A percentile compares a stretch with the other conserved stretches of the same genome.
Conservation (phyloP, 2,329 filamentous ascomycete species). For the Scortechinia acanthostroma region DNA sequence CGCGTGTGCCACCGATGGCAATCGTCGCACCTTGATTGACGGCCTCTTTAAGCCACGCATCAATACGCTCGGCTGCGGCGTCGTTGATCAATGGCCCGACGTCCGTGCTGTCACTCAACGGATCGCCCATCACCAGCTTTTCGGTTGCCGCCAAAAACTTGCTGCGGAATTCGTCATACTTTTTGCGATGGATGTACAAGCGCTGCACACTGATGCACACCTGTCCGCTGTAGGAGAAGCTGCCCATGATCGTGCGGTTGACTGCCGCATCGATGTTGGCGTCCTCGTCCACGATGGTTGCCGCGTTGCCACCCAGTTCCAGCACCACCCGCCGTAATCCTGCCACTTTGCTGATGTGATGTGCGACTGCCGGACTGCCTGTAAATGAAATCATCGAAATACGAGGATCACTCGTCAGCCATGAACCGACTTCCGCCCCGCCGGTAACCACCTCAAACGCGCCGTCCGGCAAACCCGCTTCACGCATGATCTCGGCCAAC, state of each 20-base stretch:
- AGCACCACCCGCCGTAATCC: conserved; percentile 62
- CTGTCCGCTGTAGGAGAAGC: conserved; percentile 43
- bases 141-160: too few species aligned
- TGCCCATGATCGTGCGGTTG: conserved; percentile 34
- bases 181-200: too few species aligned
- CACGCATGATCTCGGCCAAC: conserved; percentile 27
- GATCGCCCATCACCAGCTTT: too few species aligned
- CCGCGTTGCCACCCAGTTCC: conserved; percentile 64
- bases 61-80: too few species aligned
- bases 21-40: too few species aligned
- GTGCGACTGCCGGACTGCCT: conserved; percentile 56
- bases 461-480: conserved; percentile 30
- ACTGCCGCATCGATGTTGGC: conserved; percentile 55
- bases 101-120: too few species aligned
- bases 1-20: too few species aligned
- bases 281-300: conserved; percentile 55
- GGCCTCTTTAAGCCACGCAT: too few species aligned
- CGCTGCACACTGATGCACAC: conserved; percentile 42
- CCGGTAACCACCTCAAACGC: conserved; percentile 39
- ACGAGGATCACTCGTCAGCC: conserved; percentile 43
- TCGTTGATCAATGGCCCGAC: too few species aligned
- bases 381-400: conserved; percentile 65
- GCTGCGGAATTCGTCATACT: too few species aligned
- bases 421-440: conserved; percentile 37
- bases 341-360: conserved; percentile 54